phyloP scores from a whole-genome alignment of 2,329 filamentous ascomycete genomes.

The Dactylellina cionopaga region DNA sequence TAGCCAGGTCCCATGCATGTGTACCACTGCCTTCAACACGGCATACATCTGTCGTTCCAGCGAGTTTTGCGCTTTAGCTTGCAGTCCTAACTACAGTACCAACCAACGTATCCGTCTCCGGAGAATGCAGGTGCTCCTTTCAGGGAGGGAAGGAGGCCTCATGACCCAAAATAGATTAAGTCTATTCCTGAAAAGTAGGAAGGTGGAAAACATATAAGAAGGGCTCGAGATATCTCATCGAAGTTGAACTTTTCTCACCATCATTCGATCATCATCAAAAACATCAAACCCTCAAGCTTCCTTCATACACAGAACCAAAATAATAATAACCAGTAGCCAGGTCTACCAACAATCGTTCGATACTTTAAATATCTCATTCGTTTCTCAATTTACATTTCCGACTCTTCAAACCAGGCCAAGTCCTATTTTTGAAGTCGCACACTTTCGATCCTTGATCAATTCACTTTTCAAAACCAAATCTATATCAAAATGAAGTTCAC shows the following conservation, averaged over 20 bases:
- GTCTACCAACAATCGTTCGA: conserved; percentile 45
- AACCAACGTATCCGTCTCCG: conserved; percentile 22
- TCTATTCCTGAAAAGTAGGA: conserved; percentile 20
- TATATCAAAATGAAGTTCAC: conserved; percentile 48
- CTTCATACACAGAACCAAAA: conserved; percentile 1
- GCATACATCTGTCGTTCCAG: too few species aligned
- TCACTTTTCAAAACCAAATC: too few species aligned
- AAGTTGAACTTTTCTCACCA: conserved; percentile 19
- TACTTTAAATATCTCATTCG: conserved; percentile 10
- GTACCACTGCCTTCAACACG: conserved; percentile 26
- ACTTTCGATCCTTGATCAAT: conserved; percentile 11
- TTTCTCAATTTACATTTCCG: neutral
- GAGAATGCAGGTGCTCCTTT: neutral
- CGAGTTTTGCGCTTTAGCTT: conserved; percentile 5
- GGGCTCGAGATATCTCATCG: conserved; percentile 5
- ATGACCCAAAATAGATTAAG: conserved; percentile 41
- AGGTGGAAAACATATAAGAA: conserved; percentile 50
- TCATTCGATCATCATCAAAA: conserved; percentile 39
- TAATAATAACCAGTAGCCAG: conserved; percentile 22
- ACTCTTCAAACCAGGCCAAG: conserved; percentile 6
- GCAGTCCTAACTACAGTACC: too few species aligned
- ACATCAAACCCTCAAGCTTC: neutral
- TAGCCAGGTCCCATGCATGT: conserved; percentile 28
- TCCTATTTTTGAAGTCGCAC: neutral
- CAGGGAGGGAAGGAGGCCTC: conserved; percentile 12